These are phyloP conservation scores for Monosporascus sp. DNA, from an alignment of 2,329 filamentous ascomycete genomes.

Conservation along the genomic window DNA sequence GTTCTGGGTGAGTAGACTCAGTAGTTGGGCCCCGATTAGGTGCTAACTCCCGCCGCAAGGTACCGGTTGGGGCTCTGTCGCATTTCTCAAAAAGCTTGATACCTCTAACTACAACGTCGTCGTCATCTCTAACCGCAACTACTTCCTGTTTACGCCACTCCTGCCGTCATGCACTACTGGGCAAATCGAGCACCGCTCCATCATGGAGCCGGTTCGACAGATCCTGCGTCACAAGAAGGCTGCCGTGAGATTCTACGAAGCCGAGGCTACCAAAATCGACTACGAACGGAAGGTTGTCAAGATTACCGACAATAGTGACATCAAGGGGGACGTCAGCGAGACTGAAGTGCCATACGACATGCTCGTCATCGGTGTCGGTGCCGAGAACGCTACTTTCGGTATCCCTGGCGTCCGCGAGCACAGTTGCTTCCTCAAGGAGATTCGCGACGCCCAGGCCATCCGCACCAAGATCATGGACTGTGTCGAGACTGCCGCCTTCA, in stretches of 20 bases:
- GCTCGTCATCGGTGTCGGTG: slow-evolving; percentile 94
- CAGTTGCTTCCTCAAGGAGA: slow-evolving; percentile 98
- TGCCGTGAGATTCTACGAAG: slow-evolving; percentile 94
- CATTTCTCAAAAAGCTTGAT: slow-evolving; percentile 95
- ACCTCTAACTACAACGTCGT: slow-evolving; percentile 99
- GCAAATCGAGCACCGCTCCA: slow-evolving; percentile 96
- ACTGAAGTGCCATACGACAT: slow-evolving; percentile 97
- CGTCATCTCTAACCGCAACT: slow-evolving; percentile 96
- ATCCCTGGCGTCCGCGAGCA: slow-evolving; percentile 93
- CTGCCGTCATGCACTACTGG: slow-evolving; percentile 96
- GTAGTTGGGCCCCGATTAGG: neutral
- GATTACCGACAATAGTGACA: slow-evolving; percentile 87
- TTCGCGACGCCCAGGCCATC: slow-evolving; percentile 90
- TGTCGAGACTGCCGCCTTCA: slow-evolving; percentile 96
- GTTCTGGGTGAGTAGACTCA: slow-evolving; percentile 65
- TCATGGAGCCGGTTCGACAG: slow-evolving; percentile 98
- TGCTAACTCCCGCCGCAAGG: slow-evolving; percentile 44
- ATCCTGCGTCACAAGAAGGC: slow-evolving; percentile 94
- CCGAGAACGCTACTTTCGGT: slow-evolving; percentile 97
- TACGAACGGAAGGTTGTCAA: slow-evolving; percentile 81
- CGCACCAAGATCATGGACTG: slow-evolving; percentile 99
- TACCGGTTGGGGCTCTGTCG: slow-evolving; percentile 93
- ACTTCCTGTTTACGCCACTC: slow-evolving; percentile 98
- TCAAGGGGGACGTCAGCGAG: slow-evolving; percentile 75
- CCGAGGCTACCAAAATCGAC: slow-evolving; percentile 93